These are phyloP conservation scores for Spinellus fusiger DNA, from an alignment of 192 early-diverging fungal species.

Conservation along the genomic window DNA sequence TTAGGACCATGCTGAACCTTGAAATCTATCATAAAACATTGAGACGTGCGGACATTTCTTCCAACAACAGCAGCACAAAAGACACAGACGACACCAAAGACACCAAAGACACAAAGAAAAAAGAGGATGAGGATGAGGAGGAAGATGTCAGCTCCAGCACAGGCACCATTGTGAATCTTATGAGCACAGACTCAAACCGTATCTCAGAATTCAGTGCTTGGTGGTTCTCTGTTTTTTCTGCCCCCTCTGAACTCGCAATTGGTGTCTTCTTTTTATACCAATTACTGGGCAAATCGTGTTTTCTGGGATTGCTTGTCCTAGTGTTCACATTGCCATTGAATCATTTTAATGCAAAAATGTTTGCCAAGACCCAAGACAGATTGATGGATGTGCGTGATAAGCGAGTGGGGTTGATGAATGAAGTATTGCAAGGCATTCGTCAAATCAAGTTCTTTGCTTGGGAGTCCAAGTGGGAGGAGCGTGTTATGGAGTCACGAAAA, in stretches of 20 bases:
- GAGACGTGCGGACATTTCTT: constrained; percentile 41
- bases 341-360: constrained; percentile 29
- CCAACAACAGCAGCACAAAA: constrained; percentile 1
- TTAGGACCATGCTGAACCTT: constrained; percentile 27
- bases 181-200: constrained; percentile 65
- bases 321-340: constrained; percentile 34
- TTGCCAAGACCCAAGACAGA: constrained; percentile 43
- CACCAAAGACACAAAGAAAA: constrained; percentile 6
- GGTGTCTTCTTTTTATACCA: constrained; percentile 66
- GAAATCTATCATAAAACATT: constrained; percentile 67
- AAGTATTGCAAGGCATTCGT: constrained; percentile 74
- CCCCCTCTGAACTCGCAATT: constrained; percentile 56
- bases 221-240: constrained; percentile 46
- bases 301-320: constrained; percentile 67
- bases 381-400: constrained; percentile 66
- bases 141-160: constrained; percentile 29
- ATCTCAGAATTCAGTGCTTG: constrained; percentile 48
- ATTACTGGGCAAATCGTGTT: constrained; percentile 73
- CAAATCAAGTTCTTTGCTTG: constrained; percentile 87
- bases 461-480: constrained; percentile 43
- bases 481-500: constrained; percentile 50
- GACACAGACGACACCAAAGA: constrained; percentile 25
- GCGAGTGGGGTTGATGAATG: constrained; percentile 61
- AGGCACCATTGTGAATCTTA: constrained; percentile 70
- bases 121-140: constrained; percentile 7